A percentile compares a stretch with the other conserved stretches of the same genome.
Evolutionary conservation across 2,329 filamentous ascomycete species (phyloP).

Genomic region (Colletotrichum gigasporum): DNA sequence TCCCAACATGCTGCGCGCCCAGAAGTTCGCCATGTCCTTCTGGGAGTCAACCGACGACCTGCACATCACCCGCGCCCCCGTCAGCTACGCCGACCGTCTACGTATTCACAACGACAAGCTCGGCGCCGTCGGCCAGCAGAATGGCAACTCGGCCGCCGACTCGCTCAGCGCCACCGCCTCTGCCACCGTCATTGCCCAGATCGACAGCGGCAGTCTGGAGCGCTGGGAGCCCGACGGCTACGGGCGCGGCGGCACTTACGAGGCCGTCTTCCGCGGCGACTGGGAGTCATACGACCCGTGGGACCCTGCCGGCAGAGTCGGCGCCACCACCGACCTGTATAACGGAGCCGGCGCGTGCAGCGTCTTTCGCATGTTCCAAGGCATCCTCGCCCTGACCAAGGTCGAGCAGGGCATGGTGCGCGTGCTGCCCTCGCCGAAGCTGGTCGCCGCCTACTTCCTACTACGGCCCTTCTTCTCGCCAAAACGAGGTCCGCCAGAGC

Average conservation of each 20-base stretch:
- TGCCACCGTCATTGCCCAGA: conserved; percentile 66
- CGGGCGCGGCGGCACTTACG: conserved; percentile 68
- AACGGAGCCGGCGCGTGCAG: conserved; percentile 77
- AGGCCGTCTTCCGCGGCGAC: conserved; percentile 70
- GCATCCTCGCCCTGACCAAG: conserved; percentile 74
- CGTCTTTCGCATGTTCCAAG: conserved; percentile 83
- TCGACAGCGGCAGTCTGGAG: conserved; percentile 72
- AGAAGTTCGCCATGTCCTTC: conserved; percentile 60
- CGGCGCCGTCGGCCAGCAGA: conserved; percentile 29
- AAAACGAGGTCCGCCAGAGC: conserved; percentile 36
- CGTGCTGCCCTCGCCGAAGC: conserved; percentile 57
- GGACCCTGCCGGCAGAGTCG: conserved; percentile 73
- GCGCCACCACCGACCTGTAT: conserved; percentile 74
- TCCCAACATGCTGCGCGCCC: conserved; percentile 48
- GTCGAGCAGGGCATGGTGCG: conserved; percentile 57
- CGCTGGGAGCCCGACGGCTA: conserved; percentile 74
- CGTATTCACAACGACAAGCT: conserved; percentile 54
- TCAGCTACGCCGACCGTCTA: conserved; percentile 70
- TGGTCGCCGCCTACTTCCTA: conserved; percentile 57
- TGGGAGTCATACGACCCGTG: conserved; percentile 83
- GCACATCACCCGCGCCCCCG: conserved; percentile 55
- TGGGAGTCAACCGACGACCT: conserved; percentile 61
- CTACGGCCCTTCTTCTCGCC: conserved; percentile 58
- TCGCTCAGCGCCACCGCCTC: conserved; percentile 41
- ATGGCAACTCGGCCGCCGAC: conserved; percentile 56